Evolutionary conservation across 371 early-diverging fungal species (phyloP).

Genomic region (Conidiobolus incongruus): DNA sequence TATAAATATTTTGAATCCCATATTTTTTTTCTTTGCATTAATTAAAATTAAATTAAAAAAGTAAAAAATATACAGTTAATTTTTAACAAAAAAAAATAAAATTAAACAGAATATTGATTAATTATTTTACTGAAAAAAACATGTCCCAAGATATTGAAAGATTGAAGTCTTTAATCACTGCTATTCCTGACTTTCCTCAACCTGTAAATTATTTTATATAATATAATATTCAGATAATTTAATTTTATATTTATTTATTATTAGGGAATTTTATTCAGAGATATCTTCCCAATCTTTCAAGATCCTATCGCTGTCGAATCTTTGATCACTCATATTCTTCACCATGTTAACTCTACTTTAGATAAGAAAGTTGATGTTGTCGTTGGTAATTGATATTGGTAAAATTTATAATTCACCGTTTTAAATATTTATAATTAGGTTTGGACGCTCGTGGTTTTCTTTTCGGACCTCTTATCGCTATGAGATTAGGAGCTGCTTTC

Average conservation of each 20-base stretch:
- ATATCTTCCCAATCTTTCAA: slow-evolving; percentile 91
- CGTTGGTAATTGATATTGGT: too few relatives aligned
- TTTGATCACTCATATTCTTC: slow-evolving; percentile 63
- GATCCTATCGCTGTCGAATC: slow-evolving; percentile 82
- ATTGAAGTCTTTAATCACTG: too few relatives aligned
- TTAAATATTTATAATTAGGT: slow-evolving; percentile 16
- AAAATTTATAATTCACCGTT: too few relatives aligned
- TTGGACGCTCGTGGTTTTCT: slow-evolving; percentile 84
- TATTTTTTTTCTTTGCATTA: too few relatives aligned
- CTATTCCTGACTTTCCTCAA: slow-evolving; percentile 37
- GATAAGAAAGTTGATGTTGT: slow-evolving; percentile 67
- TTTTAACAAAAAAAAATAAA: too few relatives aligned
- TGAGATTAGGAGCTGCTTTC: slow-evolving; percentile 72
- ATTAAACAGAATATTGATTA: too few relatives aligned
- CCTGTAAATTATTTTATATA: slow-evolving; percentile 13
- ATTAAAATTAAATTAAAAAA: too few relatives aligned
- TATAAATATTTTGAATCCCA: too few relatives aligned
- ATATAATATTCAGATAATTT: not conserved
- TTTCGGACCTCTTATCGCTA: slow-evolving; percentile 76
- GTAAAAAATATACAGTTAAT: too few relatives aligned
- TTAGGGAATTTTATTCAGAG: slow-evolving; percentile 80
- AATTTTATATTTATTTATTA: slow-evolving; percentile 4
- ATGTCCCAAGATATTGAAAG: too few relatives aligned
- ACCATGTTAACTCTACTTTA: slow-evolving; percentile 43
- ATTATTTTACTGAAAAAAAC: too few relatives aligned